A percentile compares a stretch with the other conserved stretches of the same genome.
Evolutionary conservation across 2,329 filamentous ascomycete genomes (phyloP).

Genomic region (Cladophialophora exuberans): DNA sequence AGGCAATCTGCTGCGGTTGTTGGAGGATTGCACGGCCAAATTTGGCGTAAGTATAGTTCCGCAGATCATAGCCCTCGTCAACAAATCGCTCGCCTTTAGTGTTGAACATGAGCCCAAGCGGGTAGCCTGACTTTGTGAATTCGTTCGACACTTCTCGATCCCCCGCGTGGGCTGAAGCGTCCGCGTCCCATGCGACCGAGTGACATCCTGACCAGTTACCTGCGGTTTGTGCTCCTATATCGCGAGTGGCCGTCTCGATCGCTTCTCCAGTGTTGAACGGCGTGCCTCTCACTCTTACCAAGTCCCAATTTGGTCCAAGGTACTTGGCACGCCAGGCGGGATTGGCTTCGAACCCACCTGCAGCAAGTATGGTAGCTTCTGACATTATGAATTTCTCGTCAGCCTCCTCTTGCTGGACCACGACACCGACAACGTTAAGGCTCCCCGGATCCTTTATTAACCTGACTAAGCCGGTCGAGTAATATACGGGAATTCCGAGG

Average conservation of each 20-base stretch:
- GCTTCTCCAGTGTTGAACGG: conserved; percentile 66
- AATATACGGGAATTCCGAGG: conserved; percentile 51
- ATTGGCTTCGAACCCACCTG: conserved; percentile 68
- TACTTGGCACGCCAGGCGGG: conserved; percentile 59
- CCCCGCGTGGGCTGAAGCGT: conserved; percentile 58
- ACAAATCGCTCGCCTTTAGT: conserved; percentile 63
- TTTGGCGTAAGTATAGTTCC: conserved; percentile 70
- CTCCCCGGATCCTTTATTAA: conserved; percentile 40
- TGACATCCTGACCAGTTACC: conserved; percentile 70
- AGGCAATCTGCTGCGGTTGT: conserved; percentile 62
- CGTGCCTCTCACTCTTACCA: conserved; percentile 64
- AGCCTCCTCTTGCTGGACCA: conserved; percentile 16
- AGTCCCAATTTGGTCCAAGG: conserved; percentile 65
- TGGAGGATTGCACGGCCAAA: conserved; percentile 65
- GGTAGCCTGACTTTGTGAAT: conserved; percentile 71
- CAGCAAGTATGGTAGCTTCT: conserved; percentile 56
- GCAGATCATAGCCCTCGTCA: conserved; percentile 66
- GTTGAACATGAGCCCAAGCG: conserved; percentile 69
- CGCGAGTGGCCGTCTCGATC: conserved; percentile 55
- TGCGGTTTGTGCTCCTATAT: conserved; percentile 52
- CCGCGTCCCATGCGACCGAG: conserved; percentile 67
- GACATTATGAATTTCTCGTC: conserved; percentile 35
- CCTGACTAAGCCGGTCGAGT: conserved; percentile 50
- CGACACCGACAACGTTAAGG: conserved; percentile 31
- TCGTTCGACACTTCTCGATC: conserved; percentile 66